Evolutionary conservation across 1,284 basidiomycete species (phyloP).

Genomic region (Exobasidium rhododendri): DNA sequence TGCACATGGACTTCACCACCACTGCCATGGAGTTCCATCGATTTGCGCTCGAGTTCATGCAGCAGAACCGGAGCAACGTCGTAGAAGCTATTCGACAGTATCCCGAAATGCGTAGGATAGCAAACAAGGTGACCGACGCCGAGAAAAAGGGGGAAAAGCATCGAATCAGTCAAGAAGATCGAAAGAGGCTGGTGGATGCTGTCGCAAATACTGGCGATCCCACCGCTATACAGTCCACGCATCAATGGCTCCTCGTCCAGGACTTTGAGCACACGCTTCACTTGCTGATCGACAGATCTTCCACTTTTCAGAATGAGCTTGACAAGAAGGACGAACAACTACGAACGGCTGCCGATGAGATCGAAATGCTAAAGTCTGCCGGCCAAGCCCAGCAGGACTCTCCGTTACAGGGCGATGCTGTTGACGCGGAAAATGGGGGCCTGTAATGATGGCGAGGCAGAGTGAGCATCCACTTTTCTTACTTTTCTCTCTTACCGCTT

Average conservation of each 20-base stretch:
- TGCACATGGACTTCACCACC: conserved; percentile 4
- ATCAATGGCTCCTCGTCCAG: neutral
- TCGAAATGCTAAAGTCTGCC: neutral
- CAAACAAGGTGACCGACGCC: neutral
- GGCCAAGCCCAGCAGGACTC: too few relatives aligned
- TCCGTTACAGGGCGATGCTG: too few relatives aligned
- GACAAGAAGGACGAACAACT: neutral
- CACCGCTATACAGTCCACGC: neutral
- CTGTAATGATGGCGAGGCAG: too few relatives aligned
- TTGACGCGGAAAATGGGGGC: too few relatives aligned
- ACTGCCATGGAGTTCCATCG: conserved; percentile 10
- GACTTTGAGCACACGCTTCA: conserved; percentile 6
- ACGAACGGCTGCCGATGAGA: neutral
- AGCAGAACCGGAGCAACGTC: neutral
- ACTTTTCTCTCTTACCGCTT: too few relatives aligned
- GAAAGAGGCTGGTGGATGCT: neutral
- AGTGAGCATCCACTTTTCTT: too few relatives aligned
- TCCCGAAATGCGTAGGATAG: neutral
- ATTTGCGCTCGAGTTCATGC: neutral
- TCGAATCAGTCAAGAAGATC: neutral
- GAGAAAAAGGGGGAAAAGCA: neutral
- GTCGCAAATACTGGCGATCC: neutral
- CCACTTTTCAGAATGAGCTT: neutral
- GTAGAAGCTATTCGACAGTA: neutral
- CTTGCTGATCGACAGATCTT: neutral